Evolutionary conservation across 352 stramenopile species (phyloP), one percentile per base, ranked within the genome.

Genomic region (Salisapilia sapeloensis): DNA sequence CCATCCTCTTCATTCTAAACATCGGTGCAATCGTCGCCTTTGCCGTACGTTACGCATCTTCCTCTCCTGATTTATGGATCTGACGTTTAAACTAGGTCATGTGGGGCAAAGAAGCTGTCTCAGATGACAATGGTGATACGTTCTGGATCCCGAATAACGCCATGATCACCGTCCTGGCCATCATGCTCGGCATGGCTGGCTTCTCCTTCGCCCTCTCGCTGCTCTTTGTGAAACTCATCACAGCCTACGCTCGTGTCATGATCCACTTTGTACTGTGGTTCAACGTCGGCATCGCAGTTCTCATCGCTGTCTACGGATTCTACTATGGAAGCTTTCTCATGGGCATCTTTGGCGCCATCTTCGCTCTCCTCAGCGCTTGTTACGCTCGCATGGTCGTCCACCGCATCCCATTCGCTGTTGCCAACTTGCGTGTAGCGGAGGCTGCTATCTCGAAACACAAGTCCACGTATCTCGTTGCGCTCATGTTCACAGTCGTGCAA

Each of bases 371-470:
- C 24, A 72, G 61, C 33, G 39, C 87, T 31, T 91, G 76, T 58
- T 97, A 96, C 60, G 65, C 79, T 5, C 77, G 60, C 19, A 54
- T 64, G 1, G 74, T 92, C 25, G 47, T 74, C 71, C 40, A 93
- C 56, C 76, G 82, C 24, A 96, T 97, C 44, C 83, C 89, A 16
- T 97, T 97, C 50, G 90, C 90, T 3, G 71, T 84, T 9, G 79
- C 86, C 13, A 97, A 96, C 48, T 52, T 97, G 22, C 58, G 64
- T 14, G 79, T 90, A 7, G 89, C 79, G 1, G 63, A 87, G 17
- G 69, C 64, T 9, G 87, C 86, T 4, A 86, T 97, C 35, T 70
- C 77, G 24, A 85, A 79, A 39, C 89, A 96, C 52, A 64, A 48
- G 42, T 80, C 76, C 4, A 83, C 90, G 33, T 89, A 95, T 45